Conservation (phyloP, 805 yeast species). For the Alloascoidea hylecoeti region DNA sequence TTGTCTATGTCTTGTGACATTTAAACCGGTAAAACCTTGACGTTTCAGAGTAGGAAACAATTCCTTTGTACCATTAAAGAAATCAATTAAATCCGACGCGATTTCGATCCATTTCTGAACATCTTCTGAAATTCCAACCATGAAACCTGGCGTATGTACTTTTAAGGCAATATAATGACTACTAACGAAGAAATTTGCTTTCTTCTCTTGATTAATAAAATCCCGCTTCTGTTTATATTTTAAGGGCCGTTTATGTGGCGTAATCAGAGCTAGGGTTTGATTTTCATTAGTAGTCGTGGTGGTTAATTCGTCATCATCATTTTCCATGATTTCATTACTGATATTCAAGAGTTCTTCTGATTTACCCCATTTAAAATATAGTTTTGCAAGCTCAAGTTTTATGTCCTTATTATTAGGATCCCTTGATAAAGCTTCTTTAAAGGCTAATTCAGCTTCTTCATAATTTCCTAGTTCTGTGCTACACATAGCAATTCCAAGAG, state of each 20-base stretch:
- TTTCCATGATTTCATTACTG: too few species aligned
- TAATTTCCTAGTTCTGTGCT: constrained; percentile 60
- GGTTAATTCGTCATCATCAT: too few species aligned
- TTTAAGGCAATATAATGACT: constrained; percentile 35
- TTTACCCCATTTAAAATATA: constrained; percentile 32
- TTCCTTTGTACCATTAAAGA: constrained; percentile 62
- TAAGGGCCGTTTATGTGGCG: too few species aligned
- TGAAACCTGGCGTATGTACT: constrained; percentile 33
- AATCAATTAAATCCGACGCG: constrained; percentile 72
- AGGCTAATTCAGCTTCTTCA: constrained; percentile 46
- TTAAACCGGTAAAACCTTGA: constrained; percentile 50
- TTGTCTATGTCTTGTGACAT: constrained; percentile 43
- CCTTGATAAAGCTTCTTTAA: constrained; percentile 32
- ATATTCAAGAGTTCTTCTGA: constrained; percentile 10
- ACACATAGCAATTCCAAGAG: constrained; percentile 50
- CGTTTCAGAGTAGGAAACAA: constrained; percentile 71
- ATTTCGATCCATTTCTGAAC: constrained; percentile 69
- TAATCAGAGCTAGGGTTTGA: too few species aligned
- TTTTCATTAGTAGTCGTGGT: too few species aligned
- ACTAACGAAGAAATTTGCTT: neutral
- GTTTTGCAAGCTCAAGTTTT: constrained; percentile 70
- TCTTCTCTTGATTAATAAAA: neutral
- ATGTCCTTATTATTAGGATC: constrained; percentile 60
- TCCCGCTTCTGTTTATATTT: too few species aligned
- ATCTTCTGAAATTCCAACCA: constrained; percentile 41